Percentiles rank a stretch among this genome's conserved stretches.
Conservation (phyloP, 1,139 yeast species). For the Pichia sp. region DNA sequence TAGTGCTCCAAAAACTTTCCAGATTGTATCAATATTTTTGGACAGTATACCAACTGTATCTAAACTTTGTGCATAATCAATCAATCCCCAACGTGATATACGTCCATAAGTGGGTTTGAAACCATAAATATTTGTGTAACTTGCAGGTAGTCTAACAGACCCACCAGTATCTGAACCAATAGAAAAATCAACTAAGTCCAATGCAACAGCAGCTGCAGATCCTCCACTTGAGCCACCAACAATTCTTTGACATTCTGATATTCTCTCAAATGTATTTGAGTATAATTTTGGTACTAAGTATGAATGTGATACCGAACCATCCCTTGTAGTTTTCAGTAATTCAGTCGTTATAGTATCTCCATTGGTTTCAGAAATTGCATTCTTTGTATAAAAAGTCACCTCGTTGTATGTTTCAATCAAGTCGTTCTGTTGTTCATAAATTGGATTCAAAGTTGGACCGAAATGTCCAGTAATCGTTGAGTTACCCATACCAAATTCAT, state of each 20-base stretch:
- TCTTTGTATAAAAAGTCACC: constrained; percentile 15
- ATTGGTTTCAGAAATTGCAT: constrained; percentile 1
- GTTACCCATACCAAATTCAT: constrained; percentile 97
- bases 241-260: constrained; percentile 31
- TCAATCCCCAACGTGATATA: constrained; percentile 84
- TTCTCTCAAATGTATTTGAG: background rate
- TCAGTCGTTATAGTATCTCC: constrained; percentile 13
- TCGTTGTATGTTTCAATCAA: constrained; percentile 25
- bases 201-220: constrained; percentile 85
- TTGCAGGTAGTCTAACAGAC: constrained; percentile 84
- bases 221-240: constrained; percentile 97
- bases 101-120: constrained; percentile 93
- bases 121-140: constrained; percentile 77
- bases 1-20: constrained; percentile 47
- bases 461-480: constrained; percentile 49
- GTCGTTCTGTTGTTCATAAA: constrained; percentile 29
- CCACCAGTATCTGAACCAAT: constrained; percentile 98
- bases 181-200: constrained; percentile 59
- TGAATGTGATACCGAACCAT: constrained; percentile 4
- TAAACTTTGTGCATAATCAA: constrained; percentile 87
- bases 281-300: constrained; percentile 9
- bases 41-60: constrained; percentile 90
- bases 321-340: constrained; percentile 3
- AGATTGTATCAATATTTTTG: constrained; percentile 38
- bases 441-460: constrained; percentile 71